Conservation (phyloP, 2,329 filamentous ascomycete genomes). For the Pyrenophora tritici-repentis region DNA sequence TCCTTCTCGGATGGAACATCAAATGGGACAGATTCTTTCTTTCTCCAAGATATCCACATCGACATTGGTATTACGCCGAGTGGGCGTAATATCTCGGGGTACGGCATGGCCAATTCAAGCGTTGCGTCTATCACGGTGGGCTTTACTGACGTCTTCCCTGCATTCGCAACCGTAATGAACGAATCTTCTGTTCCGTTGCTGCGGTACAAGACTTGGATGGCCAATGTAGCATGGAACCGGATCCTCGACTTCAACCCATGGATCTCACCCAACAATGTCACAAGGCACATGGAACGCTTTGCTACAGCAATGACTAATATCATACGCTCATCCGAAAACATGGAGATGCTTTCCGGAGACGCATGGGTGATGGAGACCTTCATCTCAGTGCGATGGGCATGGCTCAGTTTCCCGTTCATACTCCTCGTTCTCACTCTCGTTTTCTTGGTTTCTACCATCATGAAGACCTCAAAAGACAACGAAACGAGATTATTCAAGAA, state of each 20-base stretch:
- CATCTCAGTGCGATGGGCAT: slow-evolving; percentile 29
- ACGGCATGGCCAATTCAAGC: too few species aligned
- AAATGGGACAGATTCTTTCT: slow-evolving; percentile 4
- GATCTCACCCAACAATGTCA: too few species aligned
- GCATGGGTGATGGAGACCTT: slow-evolving; percentile 18
- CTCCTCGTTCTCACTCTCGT: slow-evolving; percentile 26
- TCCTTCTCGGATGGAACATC: neutral
- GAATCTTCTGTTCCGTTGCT: too few species aligned
- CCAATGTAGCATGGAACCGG: too few species aligned
- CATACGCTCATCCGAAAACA: slow-evolving; percentile 16
- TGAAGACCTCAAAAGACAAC: slow-evolving; percentile 22
- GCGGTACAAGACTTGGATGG: too few species aligned
- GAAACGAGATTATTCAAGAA: slow-evolving; percentile 36
- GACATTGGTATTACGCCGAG: too few species aligned
- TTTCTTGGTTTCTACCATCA: slow-evolving; percentile 33
- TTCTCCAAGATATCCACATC: slow-evolving; percentile 9
- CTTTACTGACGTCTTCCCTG: too few species aligned
- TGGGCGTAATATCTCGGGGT: too few species aligned
- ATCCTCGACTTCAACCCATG: neutral
- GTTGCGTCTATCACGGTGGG: too few species aligned
- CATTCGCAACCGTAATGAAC: neutral
- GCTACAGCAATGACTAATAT: slow-evolving; percentile 5
- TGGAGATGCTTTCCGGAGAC: slow-evolving; percentile 4
- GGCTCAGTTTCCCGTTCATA: slow-evolving; percentile 32
- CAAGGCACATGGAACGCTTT: too few species aligned